Evolutionary conservation across 176 grass and related monocot genomes (phyloP), one percentile per base, ranked within the genome.

Genomic region (Microstegium vimineum): DNA sequence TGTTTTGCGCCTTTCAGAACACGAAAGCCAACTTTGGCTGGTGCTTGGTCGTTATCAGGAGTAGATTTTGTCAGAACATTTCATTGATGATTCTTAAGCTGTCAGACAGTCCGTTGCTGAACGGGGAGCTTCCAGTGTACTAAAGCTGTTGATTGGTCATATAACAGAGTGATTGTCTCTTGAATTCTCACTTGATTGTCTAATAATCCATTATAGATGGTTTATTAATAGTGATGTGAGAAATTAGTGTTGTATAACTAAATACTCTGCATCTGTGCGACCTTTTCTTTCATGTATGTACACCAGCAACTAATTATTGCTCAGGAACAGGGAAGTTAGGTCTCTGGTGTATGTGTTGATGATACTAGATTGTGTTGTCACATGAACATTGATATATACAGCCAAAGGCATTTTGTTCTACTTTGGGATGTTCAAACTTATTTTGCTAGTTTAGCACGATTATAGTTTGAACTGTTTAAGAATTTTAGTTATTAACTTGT

Each of bases 171-270:
- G 28, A 64, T 57, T 82, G 31, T 10, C 31, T 85, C 56, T 77
- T 8, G 11, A 28, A 22, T 64, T 57, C 8, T 0, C n/a, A n/a
- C 22, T 59, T 28, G 63, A 71, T 77, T 86, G 64, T 26, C 27
- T 43, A 36, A 66, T 66, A 22, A 28, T 73, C 33, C 10, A 42
- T 72, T 82, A 72, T 82, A 72, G 28, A 65, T 66, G 31, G 5
- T 77, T 84, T 62, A 66, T 84, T 62, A 66, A 66, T 57, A 52
- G 63, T 75, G 62, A 70, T 33, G 37, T 75, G 49, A 32, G 42
- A 64, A 63, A 34, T 8, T 89, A 45, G 52, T 56, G 42, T 45
- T 43, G 32, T 38, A 36, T 41, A 42, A 36, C 41, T 69, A 18
- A 31, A 85, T 85, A 46, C 64, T 86, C 11, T 42, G 35, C 5